phyloP scores from a whole-genome alignment of 2,329 filamentous ascomycete species.

The Calonectria honghensis region DNA sequence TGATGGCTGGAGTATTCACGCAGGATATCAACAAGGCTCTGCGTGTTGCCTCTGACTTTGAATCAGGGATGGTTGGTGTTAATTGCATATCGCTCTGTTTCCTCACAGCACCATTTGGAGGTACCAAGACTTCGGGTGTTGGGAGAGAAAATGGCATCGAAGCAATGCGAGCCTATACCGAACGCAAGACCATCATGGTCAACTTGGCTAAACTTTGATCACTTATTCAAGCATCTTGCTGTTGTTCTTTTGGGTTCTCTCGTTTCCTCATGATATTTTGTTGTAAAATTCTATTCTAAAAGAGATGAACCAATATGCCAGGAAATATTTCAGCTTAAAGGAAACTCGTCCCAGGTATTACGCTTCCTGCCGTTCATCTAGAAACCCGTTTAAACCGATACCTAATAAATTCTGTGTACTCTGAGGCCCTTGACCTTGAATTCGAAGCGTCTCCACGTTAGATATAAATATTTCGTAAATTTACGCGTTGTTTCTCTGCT shows the following conservation, averaged over 20 bases:
- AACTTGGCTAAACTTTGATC: slow-evolving; percentile 56
- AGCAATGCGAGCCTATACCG: slow-evolving; percentile 68
- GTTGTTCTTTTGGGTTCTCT: not conserved
- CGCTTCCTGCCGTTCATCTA: not conserved
- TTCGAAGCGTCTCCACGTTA: not conserved
- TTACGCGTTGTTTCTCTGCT: not conserved
- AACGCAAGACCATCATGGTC: slow-evolving; percentile 70
- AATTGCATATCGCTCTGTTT: slow-evolving; percentile 68
- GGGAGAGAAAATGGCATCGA: slow-evolving; percentile 70
- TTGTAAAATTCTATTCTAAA: not conserved
- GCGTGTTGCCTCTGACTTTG: slow-evolving; percentile 71
- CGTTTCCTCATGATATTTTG: not conserved
- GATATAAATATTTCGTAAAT: not conserved
- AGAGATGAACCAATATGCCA: not conserved
- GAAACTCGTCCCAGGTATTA: not conserved
- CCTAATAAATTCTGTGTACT: not conserved
- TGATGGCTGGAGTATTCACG: slow-evolving; percentile 73
- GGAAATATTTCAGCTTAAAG: not conserved
- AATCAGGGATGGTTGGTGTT: slow-evolving; percentile 83
- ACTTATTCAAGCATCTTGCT: too few relatives aligned
- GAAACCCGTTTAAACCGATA: not conserved
- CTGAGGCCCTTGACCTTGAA: not conserved
- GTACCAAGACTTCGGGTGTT: slow-evolving; percentile 69
- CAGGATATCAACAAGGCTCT: slow-evolving; percentile 78
- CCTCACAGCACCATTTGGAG: slow-evolving; percentile 68